Percentiles rank a stretch among this genome's conserved stretches.
Conservation (phyloP, 768 basidiomycete species). For the Agaricus bisporus region DNA sequence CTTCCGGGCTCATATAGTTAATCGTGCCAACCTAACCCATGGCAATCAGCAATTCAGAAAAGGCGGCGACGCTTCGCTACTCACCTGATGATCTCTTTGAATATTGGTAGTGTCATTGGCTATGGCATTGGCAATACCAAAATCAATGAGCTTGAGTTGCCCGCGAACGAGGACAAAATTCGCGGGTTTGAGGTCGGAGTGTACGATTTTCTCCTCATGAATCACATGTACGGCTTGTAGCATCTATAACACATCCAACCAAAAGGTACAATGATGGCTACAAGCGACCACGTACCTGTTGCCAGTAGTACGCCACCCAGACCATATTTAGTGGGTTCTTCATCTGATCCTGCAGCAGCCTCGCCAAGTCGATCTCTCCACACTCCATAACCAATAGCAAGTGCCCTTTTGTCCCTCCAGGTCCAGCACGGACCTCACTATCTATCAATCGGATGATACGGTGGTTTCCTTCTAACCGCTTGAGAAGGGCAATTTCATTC, state of each 20-base stretch:
- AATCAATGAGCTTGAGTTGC: conserved; percentile 95
- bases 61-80: conserved; percentile 5
- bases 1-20: conserved; percentile 99
- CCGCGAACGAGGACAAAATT: conserved; percentile 97
- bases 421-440: conserved; percentile 74
- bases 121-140: conserved; percentile 99
- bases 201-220: conserved; percentile 97
- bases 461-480: conserved; percentile 89
- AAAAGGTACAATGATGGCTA: background rate
- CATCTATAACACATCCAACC: conserved; percentile 58
- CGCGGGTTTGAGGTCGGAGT: conserved; percentile 96
- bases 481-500: conserved; percentile 92
- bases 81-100: conserved; percentile 89
- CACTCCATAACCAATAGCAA: conserved; percentile 93
- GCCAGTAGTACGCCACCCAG: conserved; percentile 95
- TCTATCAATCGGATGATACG: conserved; percentile 90
- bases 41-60: too few species aligned
- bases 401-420: conserved; percentile 65
- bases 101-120: conserved; percentile 99
- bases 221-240: conserved; percentile 97
- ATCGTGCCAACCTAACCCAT: conserved; percentile 79
- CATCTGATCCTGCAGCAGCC: conserved; percentile 76
- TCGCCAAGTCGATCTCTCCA: conserved; percentile 89
- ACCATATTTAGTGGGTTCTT: conserved; percentile 86
- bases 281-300: conserved; percentile 58